Evolutionary conservation across 139 green algal genomes (phyloP), one percentile per base, ranked within the genome.

Genomic region (Chlorella sp.): DNA sequence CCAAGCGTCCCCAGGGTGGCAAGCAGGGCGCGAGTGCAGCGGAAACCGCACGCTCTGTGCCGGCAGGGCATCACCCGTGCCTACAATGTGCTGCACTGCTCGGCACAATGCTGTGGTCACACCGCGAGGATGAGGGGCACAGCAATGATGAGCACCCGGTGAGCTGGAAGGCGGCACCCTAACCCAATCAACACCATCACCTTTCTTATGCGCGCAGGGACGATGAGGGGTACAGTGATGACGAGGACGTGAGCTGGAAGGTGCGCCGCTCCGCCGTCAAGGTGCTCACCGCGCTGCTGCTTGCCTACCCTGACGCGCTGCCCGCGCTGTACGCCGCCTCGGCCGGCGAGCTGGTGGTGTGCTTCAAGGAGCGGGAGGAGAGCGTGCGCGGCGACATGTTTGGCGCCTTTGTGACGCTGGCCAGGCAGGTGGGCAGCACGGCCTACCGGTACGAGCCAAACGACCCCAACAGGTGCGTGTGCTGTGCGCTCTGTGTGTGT

Each of bases 171-270:
- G n/a, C n/a, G n/a, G n/a, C n/a, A n/a, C n/a, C n/a, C n/a, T n/a
- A n/a, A n/a, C n/a, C n/a, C n/a, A n/a, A n/a, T n/a, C n/a, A n/a
- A n/a, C n/a, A n/a, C n/a, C n/a, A n/a, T n/a, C n/a, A n/a, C n/a
- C n/a, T n/a, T n/a, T n/a, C n/a, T n/a, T 55, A 17, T 55, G 17
- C 61, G 72, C 27, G 4, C 10, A 59, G 36, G 67, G 66, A 4
- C 29, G 71, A 78, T 35, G 79, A 79, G 27, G 88, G 88, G 31
- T 98, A 96, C 88, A 91, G 74, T 49, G 94, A 98, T 74, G 95
- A 98, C 62, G 94, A 98, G 67, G 94, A 98, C 72, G 76, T 85
- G 50, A 95, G 88, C 86, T 98, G 94, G 94, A 98, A 98, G 80
- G 94, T 98, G 69, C 74, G 79, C 6, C 82, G 91, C 32, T 87